These are phyloP conservation scores for Begonia peltatifolia DNA, from an alignment of 306 rosid species.

Conservation along the genomic window DNA sequence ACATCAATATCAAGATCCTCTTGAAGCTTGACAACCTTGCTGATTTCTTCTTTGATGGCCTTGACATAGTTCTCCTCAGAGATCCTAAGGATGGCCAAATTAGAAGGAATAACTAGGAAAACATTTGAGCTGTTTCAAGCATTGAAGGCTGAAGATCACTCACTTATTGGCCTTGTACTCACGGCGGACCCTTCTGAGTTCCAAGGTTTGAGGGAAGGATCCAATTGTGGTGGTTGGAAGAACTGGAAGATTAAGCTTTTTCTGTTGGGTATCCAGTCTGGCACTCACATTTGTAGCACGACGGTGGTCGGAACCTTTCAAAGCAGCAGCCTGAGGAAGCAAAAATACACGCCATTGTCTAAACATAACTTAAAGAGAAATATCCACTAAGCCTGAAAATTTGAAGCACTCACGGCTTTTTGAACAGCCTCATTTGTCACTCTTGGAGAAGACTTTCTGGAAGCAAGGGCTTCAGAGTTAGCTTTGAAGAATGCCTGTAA, in stretches of 20 bases:
- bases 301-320: conserved; percentile 85
- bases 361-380: conserved; percentile 1
- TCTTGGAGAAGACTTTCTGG: conserved; percentile 75
- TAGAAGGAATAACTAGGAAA: conserved; percentile 1
- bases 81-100: conserved; percentile 30
- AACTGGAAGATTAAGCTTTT: conserved; percentile 88
- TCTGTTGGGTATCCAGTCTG: conserved; percentile 85
- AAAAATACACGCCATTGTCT: conserved; percentile 2
- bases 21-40: conserved; percentile 64
- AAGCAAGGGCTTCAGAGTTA: conserved; percentile 60
- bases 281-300: conserved; percentile 73
- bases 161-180: conserved; percentile 87
- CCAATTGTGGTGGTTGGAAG: conserved; percentile 96
- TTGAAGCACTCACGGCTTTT: conserved; percentile 61
- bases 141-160: conserved; percentile 12
- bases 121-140: not conserved
- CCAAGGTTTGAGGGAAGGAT: conserved; percentile 87
- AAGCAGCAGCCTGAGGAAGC: conserved; percentile 63
- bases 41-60: conserved; percentile 65
- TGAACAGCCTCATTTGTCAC: conserved; percentile 78
- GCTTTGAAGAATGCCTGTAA: conserved; percentile 60
- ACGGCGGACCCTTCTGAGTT: conserved; percentile 82
- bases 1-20: conserved; percentile 93
- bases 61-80: conserved; percentile 68
- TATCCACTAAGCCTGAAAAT: conserved; percentile 2